Evolutionary conservation across 1,284 basidiomycete genomes (phyloP).

Genomic region (Trichosporon asahii): DNA sequence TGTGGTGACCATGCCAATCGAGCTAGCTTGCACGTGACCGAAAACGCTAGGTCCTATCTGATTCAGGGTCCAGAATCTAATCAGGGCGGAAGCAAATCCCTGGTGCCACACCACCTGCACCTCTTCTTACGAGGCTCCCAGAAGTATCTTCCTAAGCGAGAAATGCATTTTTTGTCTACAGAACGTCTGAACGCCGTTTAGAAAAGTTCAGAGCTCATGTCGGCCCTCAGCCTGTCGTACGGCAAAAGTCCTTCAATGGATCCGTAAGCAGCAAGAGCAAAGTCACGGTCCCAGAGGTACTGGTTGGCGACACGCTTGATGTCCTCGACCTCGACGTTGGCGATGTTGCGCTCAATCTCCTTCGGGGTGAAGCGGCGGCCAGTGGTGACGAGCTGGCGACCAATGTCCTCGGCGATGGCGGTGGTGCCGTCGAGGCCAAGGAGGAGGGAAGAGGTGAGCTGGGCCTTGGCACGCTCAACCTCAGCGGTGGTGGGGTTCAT

Average conservation of each 20-base stretch:
- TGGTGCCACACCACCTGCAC: background rate
- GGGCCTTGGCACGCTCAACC: slow-evolving; percentile 95
- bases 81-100: background rate
- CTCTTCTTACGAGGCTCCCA: background rate
- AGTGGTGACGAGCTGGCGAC: slow-evolving; percentile 90
- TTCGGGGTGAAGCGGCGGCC: slow-evolving; percentile 85
- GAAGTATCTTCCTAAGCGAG: background rate
- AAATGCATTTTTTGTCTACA: background rate
- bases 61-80: background rate
- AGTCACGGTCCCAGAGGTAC: slow-evolving; percentile 83
- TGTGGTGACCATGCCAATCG: too few relatives aligned
- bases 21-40: too few relatives aligned
- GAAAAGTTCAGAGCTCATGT: background rate
- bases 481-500: slow-evolving; percentile 78
- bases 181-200: background rate
- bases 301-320: slow-evolving; percentile 87
- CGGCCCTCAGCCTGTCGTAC: slow-evolving; percentile 6
- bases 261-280: slow-evolving; percentile 78
- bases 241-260: slow-evolving; percentile 71
- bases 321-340: slow-evolving; percentile 77
- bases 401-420: slow-evolving; percentile 96
- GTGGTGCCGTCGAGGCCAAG: slow-evolving; percentile 91
- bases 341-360: slow-evolving; percentile 90
- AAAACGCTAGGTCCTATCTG: too few relatives aligned
- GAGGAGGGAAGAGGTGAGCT: slow-evolving; percentile 91